Conservation (phyloP, 78 protist genomes). For the Dictyostelium citrinum region DNA sequence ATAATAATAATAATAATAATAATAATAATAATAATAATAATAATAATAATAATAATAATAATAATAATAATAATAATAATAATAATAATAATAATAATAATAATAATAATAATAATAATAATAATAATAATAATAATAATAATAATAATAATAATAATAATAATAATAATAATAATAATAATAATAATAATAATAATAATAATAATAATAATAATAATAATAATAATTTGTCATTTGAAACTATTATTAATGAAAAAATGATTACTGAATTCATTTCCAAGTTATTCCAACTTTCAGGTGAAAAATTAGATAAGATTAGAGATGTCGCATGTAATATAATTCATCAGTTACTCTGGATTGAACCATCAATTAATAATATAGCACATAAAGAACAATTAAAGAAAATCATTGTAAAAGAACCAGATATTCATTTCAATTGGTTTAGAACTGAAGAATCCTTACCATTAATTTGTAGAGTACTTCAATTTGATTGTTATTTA, state of each 20-base stretch:
- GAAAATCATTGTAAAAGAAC: neutral
- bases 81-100: no score
- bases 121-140: no score
- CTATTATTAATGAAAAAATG: neutral
- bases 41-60: no score
- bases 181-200: neutral
- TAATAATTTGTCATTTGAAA: neutral
- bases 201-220: neutral
- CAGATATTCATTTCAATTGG: constrained; percentile 19
- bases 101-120: no score
- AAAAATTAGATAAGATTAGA: constrained; percentile 58
- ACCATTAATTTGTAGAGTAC: constrained; percentile 18
- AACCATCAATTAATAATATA: neutral
- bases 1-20: no score
- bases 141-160: no score
- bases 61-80: no score
- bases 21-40: no score
- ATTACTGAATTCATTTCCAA: neutral
- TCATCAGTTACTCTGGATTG: neutral
- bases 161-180: no score
- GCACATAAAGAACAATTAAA: neutral
- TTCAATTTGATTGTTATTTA: neutral
- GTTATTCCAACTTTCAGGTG: constrained; percentile 44
- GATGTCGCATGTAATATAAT: constrained; percentile 16
- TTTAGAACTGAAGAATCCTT: constrained; percentile 34